Percentiles rank a stretch among this genome's conserved stretches.
These are phyloP conservation scores for Chenopodium suecicum DNA, from an alignment of 148 eudicot genomes.

Conservation along the genomic window DNA sequence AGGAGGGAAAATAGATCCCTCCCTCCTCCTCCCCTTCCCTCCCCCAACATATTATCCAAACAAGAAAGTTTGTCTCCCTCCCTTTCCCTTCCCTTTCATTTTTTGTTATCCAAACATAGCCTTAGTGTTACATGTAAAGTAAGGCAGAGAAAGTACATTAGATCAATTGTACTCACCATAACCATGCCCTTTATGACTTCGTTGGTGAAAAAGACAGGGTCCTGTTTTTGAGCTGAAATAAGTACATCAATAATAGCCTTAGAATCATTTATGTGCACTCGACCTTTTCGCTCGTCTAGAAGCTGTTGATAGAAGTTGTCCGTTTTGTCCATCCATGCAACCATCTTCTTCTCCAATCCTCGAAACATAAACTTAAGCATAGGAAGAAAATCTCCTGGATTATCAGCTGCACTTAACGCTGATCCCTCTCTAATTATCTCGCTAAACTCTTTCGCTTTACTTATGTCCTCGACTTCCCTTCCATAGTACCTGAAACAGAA, in stretches of 20 bases:
- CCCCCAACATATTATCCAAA: too few relatives aligned
- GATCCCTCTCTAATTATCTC: constrained; percentile 25
- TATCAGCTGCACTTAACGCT: constrained; percentile 2
- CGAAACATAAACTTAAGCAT: constrained; percentile 27
- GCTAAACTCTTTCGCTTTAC: constrained; percentile 28
- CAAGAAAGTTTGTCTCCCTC: too few relatives aligned
- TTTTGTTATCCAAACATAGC: too few relatives aligned
- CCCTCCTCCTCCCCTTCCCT: too few relatives aligned
- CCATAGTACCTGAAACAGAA: constrained; percentile 18
- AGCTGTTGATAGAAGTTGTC: constrained; percentile 35
- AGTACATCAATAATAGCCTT: constrained; percentile 32
- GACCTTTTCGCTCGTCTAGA: constrained; percentile 27
- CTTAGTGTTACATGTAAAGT: too few relatives aligned
- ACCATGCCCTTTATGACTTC: constrained; percentile 38
- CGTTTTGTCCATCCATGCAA: constrained; percentile 17
- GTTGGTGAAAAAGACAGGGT: constrained; percentile 33
- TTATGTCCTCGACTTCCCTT: constrained; percentile 22
- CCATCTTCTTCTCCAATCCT: constrained; percentile 30
- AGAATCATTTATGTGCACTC: too few relatives aligned
- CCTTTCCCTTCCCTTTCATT: too few relatives aligned
- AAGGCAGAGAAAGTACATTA: too few relatives aligned
- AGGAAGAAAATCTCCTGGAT: constrained; percentile 34
- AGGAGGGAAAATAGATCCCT: too few relatives aligned
- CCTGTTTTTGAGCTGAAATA: constrained; percentile 25
- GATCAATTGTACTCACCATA: constrained; percentile 26